phyloP scores from a whole-genome alignment of 257 asterid genomes.

The Solanum chaucha region DNA sequence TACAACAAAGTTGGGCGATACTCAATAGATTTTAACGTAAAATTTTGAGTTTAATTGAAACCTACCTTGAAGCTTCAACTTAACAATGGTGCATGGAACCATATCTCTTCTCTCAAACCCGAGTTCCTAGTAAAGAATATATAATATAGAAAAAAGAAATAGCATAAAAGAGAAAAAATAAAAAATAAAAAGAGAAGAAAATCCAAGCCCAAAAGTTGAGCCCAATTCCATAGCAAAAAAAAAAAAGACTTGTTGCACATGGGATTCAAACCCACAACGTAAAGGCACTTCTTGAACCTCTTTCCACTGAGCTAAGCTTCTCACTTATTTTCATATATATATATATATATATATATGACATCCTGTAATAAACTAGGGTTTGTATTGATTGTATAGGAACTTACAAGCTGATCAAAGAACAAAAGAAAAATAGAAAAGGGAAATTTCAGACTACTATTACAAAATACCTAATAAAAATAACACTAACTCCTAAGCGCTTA shows the following conservation, averaged over 20 bases:
- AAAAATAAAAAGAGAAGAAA: neutral
- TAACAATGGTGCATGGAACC: neutral
- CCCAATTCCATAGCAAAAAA: neutral
- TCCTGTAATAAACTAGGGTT: no score
- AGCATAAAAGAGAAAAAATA: no score
- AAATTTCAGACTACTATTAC: neutral
- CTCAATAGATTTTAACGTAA: neutral
- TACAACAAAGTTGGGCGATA: neutral
- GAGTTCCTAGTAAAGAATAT: neutral
- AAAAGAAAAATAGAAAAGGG: no score
- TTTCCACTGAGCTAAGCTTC: neutral
- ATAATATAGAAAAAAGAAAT: no score
- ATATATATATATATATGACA: no score
- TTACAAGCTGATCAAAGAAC: neutral
- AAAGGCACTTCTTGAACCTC: neutral
- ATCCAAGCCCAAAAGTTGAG: neutral
- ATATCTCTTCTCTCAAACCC: neutral
- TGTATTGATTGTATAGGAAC: neutral
- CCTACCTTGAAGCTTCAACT: neutral
- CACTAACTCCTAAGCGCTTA: neutral
- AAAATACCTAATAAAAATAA: no score
- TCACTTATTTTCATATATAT: no score
- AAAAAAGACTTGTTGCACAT: neutral
- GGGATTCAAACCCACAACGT: neutral
- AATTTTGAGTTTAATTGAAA: neutral